These are phyloP conservation scores for Macrocybe gigantea DNA, from an alignment of 768 basidiomycete species.

Conservation along the genomic window DNA sequence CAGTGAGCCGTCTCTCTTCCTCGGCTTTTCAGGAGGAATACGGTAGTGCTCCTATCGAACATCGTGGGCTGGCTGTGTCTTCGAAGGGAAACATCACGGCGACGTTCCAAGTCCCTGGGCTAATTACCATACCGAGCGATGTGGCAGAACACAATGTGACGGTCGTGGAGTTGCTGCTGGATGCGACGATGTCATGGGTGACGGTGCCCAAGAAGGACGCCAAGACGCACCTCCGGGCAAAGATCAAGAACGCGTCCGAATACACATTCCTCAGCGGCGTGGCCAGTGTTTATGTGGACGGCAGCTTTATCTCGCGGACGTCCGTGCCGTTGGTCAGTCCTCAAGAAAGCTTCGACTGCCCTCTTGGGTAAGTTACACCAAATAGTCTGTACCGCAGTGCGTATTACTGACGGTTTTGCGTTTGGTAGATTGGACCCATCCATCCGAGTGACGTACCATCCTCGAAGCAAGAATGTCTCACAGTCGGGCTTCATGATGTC, in stretches of 20 bases:
- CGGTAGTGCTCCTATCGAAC: slow-evolving; percentile 1
- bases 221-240: slow-evolving; percentile 34
- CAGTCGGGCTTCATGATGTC: slow-evolving; percentile 26
- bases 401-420: not conserved
- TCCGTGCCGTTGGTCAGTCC: slow-evolving; percentile 34
- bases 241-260: slow-evolving; percentile 48
- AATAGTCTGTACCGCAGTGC: not conserved
- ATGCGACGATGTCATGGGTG: slow-evolving; percentile 38
- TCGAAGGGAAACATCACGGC: slow-evolving; percentile 33
- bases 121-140: slow-evolving; percentile 36
- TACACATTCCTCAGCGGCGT: slow-evolving; percentile 44
- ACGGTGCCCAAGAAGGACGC: slow-evolving; percentile 31
- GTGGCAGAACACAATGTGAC: slow-evolving; percentile 34
- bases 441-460: slow-evolving; percentile 34
- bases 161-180: slow-evolving; percentile 27
- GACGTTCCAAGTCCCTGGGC: slow-evolving; percentile 35
- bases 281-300: slow-evolving; percentile 50
- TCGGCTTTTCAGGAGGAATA: not conserved
- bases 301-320: slow-evolving; percentile 47
- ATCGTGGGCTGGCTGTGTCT: slow-evolving; percentile 20
- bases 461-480: slow-evolving; percentile 25
- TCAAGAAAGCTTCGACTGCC: slow-evolving; percentile 38
- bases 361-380: slow-evolving; percentile 30
- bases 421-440: slow-evolving; percentile 30
- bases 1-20: too few species aligned